Base-by-base conservation (phyloP, 768 basidiomycete genomes). In the Gloeopeniophorella convolvens region DNA sequence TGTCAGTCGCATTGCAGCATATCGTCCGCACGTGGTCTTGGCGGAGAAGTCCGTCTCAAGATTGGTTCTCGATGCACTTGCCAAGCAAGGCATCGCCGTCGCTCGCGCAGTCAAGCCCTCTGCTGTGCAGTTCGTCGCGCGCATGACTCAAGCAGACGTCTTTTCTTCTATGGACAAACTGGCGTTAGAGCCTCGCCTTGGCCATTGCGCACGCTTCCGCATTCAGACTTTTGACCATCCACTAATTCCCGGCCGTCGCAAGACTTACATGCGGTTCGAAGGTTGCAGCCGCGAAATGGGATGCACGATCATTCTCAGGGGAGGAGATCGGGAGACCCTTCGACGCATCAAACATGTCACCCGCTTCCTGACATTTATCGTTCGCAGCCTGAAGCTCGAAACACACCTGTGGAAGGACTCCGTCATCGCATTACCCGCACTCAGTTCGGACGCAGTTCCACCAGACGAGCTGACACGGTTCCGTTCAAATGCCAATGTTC, bases 251-350 rank as follows among this genome's bases (percentile, higher is more conserved):
- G 93, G 92, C 16, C 78, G 78, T 15, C 77, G 96, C 48, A 99
- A 99, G 72, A 91, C 95, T 0, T 88, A 91, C 62, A 93, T 99
- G 91, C 85, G 96, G 1, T 98, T 99, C 61, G 96, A 99, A 67
- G 95, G 95, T 2, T 96, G 94, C 61, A 86, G 79, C 62, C 78
- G 79, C 42, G 90, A 96, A 55, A 86, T 90, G 78, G 94, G 94
- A 0, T 97, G 93, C 57, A 98, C 96, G 2, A 85, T 99, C 58
- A 75, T 98, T 32, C 66, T 99, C 39, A 79, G 96, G 35, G 96
- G 96, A 9, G 93, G 80, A 3, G 79, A 94, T 61, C 74, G 85
- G 48, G 84, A 85, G 32, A 89, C 81, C 0, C 69, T 99, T 47
- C 76, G 78, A 44, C 83, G 84, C 46, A 77, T 98, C 63, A 99